Conservation (phyloP, 176 grass and related monocot genomes). For the Ensete ventricosum region DNA sequence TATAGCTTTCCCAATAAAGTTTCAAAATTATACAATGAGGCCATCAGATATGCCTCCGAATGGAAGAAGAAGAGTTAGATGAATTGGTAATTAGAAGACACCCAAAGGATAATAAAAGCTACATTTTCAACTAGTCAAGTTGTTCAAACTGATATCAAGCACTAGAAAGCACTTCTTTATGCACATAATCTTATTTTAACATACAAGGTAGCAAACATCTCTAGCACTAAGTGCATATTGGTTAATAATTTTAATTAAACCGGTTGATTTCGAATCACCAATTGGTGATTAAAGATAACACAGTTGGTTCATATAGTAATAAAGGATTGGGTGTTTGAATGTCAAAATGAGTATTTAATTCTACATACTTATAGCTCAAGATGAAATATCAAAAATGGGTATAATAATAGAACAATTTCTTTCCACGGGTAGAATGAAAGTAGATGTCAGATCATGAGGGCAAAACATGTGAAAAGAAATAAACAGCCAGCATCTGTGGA, state of each 20-base stretch:
- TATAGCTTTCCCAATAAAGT: no score
- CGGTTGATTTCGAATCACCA: no score
- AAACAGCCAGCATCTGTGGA: background rate
- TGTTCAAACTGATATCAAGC: no score
- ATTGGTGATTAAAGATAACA: no score
- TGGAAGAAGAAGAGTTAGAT: no score
- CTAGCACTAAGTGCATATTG: background rate
- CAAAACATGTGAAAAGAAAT: background rate
- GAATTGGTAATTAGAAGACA: no score
- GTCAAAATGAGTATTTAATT: background rate
- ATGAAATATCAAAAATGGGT: background rate
- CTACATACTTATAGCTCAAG: background rate
- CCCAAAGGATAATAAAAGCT: no score
- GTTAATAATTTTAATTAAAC: background rate
- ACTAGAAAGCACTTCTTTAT: no score
- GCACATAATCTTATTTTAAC: background rate
- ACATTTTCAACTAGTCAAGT: no score
- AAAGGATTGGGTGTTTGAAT: background rate
- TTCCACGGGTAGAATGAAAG: background rate
- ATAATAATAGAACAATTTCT: background rate
- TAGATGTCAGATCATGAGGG: background rate
- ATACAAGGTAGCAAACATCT: background rate
- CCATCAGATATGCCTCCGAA: no score
- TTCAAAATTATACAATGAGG: no score
- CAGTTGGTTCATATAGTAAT: no score